phyloP scores from a whole-genome alignment of 257 asterid genomes.

The Rauvolfia tetraphylla region DNA sequence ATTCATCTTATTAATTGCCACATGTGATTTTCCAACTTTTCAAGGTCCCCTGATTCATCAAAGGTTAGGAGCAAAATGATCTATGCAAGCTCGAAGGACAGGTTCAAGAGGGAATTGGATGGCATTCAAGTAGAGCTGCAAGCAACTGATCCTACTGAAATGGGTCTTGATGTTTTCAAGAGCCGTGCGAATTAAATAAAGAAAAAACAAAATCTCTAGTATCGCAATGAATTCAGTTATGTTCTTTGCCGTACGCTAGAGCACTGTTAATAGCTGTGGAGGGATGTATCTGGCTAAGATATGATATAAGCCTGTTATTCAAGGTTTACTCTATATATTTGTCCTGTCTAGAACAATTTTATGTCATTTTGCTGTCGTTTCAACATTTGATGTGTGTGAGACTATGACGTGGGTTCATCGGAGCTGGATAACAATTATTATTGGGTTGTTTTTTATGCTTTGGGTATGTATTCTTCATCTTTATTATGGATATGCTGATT shows the following conservation, averaged over 20 bases:
- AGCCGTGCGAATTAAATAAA: slow-evolving; percentile 32
- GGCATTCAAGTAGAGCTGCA: slow-evolving; percentile 40
- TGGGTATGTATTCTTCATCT: not conserved
- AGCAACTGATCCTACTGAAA: slow-evolving; percentile 42
- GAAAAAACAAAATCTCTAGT: slow-evolving; percentile 11
- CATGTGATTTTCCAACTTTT: not conserved
- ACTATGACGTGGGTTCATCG: slow-evolving; percentile 8
- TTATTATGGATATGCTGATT: slow-evolving; percentile 3
- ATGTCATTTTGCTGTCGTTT: slow-evolving; percentile 13
- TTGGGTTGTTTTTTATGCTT: slow-evolving; percentile 12
- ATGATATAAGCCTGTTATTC: slow-evolving; percentile 27
- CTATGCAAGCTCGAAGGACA: slow-evolving; percentile 42
- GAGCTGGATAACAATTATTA: slow-evolving; percentile 11
- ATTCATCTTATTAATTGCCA: no score
- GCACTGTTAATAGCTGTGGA: slow-evolving; percentile 45
- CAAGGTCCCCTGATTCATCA: slow-evolving; percentile 37
- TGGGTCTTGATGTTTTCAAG: slow-evolving; percentile 36
- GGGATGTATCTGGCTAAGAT: slow-evolving; percentile 33
- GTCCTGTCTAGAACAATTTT: slow-evolving; percentile 12
- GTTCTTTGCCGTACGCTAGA: slow-evolving; percentile 19
- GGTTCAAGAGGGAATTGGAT: slow-evolving; percentile 43
- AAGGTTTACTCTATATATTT: slow-evolving; percentile 19
- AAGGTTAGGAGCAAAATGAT: slow-evolving; percentile 41
- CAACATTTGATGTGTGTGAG: slow-evolving; percentile 21
- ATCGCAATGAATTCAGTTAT: slow-evolving; percentile 12